Evolutionary conservation across 1,284 basidiomycete species (phyloP).

Genomic region (Boletellus deceptivus): DNA sequence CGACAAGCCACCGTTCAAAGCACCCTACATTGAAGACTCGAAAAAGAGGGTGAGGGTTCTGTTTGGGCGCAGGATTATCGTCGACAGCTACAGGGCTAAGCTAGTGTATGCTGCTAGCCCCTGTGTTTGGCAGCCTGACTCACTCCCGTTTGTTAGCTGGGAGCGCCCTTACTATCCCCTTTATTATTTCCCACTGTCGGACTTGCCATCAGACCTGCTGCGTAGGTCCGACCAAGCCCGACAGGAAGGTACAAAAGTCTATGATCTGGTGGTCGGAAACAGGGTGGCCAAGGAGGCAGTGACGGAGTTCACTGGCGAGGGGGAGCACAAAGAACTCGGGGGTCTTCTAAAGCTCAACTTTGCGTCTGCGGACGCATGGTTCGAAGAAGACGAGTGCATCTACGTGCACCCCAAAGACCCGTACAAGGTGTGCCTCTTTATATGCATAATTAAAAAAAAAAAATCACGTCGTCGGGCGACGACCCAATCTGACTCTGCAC

Average conservation of each 20-base stretch:
- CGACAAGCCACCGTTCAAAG: slow-evolving; percentile 33
- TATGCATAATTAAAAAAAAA: too few species aligned
- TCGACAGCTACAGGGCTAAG: slow-evolving; percentile 54
- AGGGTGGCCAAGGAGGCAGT: slow-evolving; percentile 41
- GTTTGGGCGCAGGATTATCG: slow-evolving; percentile 49
- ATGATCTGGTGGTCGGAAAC: slow-evolving; percentile 47
- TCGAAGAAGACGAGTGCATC: slow-evolving; percentile 65
- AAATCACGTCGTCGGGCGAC: too few species aligned
- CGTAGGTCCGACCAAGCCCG: slow-evolving; percentile 30
- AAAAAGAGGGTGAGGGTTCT: slow-evolving; percentile 53
- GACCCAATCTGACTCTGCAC: not conserved
- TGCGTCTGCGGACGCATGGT: slow-evolving; percentile 57
- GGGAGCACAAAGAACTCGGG: slow-evolving; percentile 37
- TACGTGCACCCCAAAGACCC: slow-evolving; percentile 64
- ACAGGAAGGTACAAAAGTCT: slow-evolving; percentile 35
- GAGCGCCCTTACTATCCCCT: slow-evolving; percentile 49
- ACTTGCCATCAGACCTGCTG: slow-evolving; percentile 41
- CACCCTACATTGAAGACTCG: slow-evolving; percentile 43
- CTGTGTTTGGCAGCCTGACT: not conserved
- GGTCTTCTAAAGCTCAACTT: slow-evolving; percentile 53
- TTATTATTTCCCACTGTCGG: slow-evolving; percentile 51
- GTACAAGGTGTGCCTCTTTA: slow-evolving; percentile 51
- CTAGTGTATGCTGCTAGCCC: slow-evolving; percentile 49
- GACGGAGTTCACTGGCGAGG: slow-evolving; percentile 35
- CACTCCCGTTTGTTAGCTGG: slow-evolving; percentile 45